Conservation (phyloP, 148 eudicot genomes). For the Simmondsia chinensis region DNA sequence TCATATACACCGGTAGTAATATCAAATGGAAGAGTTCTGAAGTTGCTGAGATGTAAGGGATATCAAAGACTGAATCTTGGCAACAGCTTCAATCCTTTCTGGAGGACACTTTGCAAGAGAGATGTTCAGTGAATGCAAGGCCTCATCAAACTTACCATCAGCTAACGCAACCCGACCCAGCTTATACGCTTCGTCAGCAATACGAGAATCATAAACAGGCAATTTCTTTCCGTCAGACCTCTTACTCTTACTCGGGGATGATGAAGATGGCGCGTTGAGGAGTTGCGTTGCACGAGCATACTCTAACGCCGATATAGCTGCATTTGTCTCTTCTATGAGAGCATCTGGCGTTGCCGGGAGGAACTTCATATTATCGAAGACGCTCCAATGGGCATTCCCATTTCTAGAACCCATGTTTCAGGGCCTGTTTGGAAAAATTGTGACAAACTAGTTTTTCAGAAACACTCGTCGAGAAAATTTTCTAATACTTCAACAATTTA, state of each 20-base stretch:
- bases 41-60: conserved; percentile 42
- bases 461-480: too few relatives aligned
- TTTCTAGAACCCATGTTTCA: conserved; percentile 50
- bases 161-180: conserved; percentile 54
- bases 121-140: conserved; percentile 50
- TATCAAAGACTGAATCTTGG: conserved; percentile 63
- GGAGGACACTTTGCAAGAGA: conserved; percentile 82
- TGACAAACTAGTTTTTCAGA: too few relatives aligned
- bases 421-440: too few relatives aligned
- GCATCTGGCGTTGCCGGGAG: conserved; percentile 48
- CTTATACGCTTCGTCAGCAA: conserved; percentile 70
- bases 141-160: conserved; percentile 64
- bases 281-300: conserved; percentile 35
- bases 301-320: conserved; percentile 58
- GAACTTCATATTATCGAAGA: conserved; percentile 48
- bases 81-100: conserved; percentile 50
- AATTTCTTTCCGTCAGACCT: conserved; percentile 8
- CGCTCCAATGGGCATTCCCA: conserved; percentile 35
- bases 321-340: conserved; percentile 62
- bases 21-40: conserved; percentile 33
- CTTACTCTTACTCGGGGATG: conserved; percentile 18
- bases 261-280: conserved; percentile 22
- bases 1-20: conserved; percentile 3
- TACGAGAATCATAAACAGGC: conserved; percentile 40
- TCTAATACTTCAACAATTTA: too few relatives aligned